phyloP scores from a whole-genome alignment of 1,139 yeast genomes.

The Arxiozyma slooffiae region DNA sequence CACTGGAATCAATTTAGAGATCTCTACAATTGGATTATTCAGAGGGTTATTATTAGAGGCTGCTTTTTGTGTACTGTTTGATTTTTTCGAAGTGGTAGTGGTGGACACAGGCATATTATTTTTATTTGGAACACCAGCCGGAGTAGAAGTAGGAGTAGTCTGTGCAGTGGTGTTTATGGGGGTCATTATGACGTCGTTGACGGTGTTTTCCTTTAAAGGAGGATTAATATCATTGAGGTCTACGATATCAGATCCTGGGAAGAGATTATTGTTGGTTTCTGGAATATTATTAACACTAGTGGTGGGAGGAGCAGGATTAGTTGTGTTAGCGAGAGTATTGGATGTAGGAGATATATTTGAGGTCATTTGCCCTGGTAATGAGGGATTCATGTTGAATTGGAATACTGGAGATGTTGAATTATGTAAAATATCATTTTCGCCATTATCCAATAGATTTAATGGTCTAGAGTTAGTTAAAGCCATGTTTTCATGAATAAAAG shows the following conservation, averaged over 20 bases:
- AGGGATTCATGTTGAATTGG: slow-evolving; percentile 17
- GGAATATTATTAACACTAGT: background rate
- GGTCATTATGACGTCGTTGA: background rate
- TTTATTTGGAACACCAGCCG: background rate
- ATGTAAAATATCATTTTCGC: slow-evolving; percentile 26
- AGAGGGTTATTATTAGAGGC: slow-evolving; percentile 4
- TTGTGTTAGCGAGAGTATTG: background rate
- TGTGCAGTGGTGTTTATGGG: background rate
- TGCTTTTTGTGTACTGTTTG: slow-evolving; percentile 6
- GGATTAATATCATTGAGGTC: slow-evolving; percentile 12
- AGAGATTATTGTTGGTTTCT: background rate
- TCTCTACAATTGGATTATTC: slow-evolving; percentile 49
- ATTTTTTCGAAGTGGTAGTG: slow-evolving; percentile 8
- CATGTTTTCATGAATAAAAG: slow-evolving; percentile 14
- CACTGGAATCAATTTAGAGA: slow-evolving; percentile 68
- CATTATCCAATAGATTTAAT: slow-evolving; percentile 21
- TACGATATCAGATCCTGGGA: slow-evolving; percentile 13
- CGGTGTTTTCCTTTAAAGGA: background rate
- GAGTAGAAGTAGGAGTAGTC: background rate
- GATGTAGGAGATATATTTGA: background rate
- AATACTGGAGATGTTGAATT: slow-evolving; percentile 28
- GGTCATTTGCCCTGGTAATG: background rate
- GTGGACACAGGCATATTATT: slow-evolving; percentile 2
- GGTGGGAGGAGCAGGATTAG: background rate
- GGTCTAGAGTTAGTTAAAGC: slow-evolving; percentile 32